Evolutionary conservation across 345 rosid species (phyloP).

Genomic region (Linum trigynum): DNA sequence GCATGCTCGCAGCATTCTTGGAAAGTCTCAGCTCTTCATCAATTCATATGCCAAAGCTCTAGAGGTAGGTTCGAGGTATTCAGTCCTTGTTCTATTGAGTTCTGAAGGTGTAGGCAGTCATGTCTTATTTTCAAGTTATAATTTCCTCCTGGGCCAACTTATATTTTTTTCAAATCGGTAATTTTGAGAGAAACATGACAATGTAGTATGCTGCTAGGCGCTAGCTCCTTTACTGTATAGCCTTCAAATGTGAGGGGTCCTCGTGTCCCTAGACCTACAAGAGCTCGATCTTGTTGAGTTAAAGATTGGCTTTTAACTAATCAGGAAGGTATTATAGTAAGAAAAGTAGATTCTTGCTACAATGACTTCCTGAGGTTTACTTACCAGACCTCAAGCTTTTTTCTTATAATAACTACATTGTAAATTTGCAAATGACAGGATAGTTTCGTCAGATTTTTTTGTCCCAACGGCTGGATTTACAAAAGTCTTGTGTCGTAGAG

Average conservation of each 20-base stretch:
- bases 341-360: no score
- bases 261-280: no score
- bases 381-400: background rate
- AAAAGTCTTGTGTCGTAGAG: background rate
- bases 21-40: conserved; percentile 90
- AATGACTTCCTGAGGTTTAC: no score
- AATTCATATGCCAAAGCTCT: conserved; percentile 97
- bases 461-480: background rate
- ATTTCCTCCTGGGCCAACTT: background rate
- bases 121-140: background rate
- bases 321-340: no score
- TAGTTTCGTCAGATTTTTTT: background rate
- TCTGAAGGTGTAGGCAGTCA: background rate
- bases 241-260: no score
- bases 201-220: no score
- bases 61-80: conserved; percentile 44
- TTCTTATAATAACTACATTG: background rate
- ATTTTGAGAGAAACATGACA: background rate
- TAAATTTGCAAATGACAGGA: no score
- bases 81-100: background rate
- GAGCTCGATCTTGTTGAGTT: no score
- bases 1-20: conserved; percentile 92
- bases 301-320: no score
- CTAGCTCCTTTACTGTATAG: no score
- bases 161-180: no score